These are phyloP conservation scores for Tricladium varicosporioides DNA, from an alignment of 2,329 filamentous ascomycete genomes.

Conservation along the genomic window DNA sequence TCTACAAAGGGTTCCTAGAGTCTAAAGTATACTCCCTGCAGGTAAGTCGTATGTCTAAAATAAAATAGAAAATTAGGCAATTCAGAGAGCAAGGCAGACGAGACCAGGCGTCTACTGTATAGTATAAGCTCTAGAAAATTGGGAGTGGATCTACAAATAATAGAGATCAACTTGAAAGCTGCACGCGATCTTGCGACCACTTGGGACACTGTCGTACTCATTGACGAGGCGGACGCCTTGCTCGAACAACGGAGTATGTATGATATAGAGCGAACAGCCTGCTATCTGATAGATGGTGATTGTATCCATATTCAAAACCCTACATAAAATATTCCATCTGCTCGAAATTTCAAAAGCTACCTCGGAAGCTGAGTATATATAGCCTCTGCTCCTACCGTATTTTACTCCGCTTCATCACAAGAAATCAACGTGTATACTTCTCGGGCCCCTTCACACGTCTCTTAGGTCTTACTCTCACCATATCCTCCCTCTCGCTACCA, in stretches of 20 bases:
- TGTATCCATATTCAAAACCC: too few relatives aligned
- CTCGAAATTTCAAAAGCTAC: too few relatives aligned
- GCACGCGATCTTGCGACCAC: slow-evolving; percentile 16
- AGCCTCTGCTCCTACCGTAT: too few relatives aligned
- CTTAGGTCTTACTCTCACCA: too few relatives aligned
- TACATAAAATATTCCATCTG: too few relatives aligned
- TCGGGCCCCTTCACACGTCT: too few relatives aligned
- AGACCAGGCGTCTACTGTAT: slow-evolving; percentile 18
- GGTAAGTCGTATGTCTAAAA: slow-evolving; percentile 45
- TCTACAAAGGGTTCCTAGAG: slow-evolving; percentile 20
- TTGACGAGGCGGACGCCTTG: slow-evolving; percentile 20
- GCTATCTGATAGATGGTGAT: slow-evolving; percentile 35
- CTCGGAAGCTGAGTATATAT: too few relatives aligned
- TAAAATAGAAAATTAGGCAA: background rate
- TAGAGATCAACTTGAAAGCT: slow-evolving; percentile 44
- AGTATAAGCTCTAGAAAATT: slow-evolving; percentile 44
- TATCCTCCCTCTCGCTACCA: too few relatives aligned
- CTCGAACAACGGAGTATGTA: slow-evolving; percentile 6
- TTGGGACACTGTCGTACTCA: slow-evolving; percentile 11
- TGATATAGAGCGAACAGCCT: slow-evolving; percentile 15
- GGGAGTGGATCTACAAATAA: slow-evolving; percentile 40
- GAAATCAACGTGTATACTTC: too few relatives aligned
- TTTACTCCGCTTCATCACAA: too few relatives aligned
- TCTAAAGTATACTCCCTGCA: slow-evolving; percentile 14
- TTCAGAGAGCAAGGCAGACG: slow-evolving; percentile 39